Evolutionary conservation across 1,284 basidiomycete species (phyloP).

Genomic region (Microbotryum silenes-acaulis): DNA sequence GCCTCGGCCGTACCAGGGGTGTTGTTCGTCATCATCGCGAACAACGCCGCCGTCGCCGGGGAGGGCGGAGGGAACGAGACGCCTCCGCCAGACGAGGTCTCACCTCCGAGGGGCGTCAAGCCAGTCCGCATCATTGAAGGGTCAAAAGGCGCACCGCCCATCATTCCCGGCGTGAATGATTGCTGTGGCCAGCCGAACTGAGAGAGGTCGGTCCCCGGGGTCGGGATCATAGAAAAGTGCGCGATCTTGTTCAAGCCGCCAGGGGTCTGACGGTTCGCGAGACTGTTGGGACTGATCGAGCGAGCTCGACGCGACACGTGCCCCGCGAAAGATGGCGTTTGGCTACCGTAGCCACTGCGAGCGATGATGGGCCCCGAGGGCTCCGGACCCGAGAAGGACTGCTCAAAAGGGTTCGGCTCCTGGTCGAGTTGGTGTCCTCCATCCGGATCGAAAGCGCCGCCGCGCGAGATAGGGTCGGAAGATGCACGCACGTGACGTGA

Average conservation of each 20-base stretch:
- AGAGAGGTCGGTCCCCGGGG: conserved; percentile 19
- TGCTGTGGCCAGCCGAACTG: conserved; percentile 65
- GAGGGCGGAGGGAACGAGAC: conserved; percentile 75
- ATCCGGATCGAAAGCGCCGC: conserved; percentile 19
- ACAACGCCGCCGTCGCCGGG: conserved; percentile 84
- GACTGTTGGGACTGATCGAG: conserved; percentile 22
- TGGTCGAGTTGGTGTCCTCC: conserved; percentile 42
- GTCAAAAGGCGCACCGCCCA: too few relatives aligned
- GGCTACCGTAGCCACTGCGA: conserved; percentile 4
- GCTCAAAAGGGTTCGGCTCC: conserved; percentile 94
- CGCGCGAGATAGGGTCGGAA: conserved; percentile 30
- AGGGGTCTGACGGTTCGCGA: too few relatives aligned
- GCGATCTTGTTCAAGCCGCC: not conserved
- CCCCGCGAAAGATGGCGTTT: conserved; percentile 4
- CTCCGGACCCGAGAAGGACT: conserved; percentile 61
- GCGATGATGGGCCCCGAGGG: conserved; percentile 40
- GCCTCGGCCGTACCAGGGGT: conserved; percentile 44
- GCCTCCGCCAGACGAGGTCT: conserved; percentile 48
- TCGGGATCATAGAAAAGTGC: conserved; percentile 11
- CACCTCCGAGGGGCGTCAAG: conserved; percentile 81
- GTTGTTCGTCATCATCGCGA: conserved; percentile 77
- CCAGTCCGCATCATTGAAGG: conserved; percentile 59
- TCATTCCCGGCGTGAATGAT: conserved; percentile 43
- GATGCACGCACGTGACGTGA: conserved; percentile 21
- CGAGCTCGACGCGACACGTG: conserved; percentile 23